Evolutionary conservation across 2,329 filamentous ascomycete species (phyloP).

Genomic region (Trichoderma sp.): DNA sequence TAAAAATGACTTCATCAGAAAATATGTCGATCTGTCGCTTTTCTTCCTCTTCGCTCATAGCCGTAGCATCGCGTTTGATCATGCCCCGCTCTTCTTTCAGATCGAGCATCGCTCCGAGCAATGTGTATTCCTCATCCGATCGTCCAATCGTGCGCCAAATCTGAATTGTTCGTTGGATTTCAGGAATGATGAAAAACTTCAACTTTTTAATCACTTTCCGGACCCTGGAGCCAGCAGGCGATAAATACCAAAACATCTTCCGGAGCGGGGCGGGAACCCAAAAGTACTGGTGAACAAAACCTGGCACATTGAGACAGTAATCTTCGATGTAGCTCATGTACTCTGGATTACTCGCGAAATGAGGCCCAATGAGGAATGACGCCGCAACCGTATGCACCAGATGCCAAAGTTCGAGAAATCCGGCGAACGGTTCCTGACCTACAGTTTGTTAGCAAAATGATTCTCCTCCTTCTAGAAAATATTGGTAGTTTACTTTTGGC

Average conservation of each 20-base stretch:
- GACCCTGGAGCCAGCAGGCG: not conserved
- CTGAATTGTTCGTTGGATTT: not conserved
- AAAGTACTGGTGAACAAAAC: constrained; percentile 16
- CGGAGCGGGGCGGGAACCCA: constrained; percentile 4
- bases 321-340: constrained; percentile 15
- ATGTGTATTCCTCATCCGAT: not conserved
- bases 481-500: not conserved
- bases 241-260: constrained; percentile 11
- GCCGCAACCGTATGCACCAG: constrained; percentile 1
- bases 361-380: constrained; percentile 4
- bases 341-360: not conserved
- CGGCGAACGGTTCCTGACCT: constrained; percentile 1
- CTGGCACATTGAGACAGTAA: constrained; percentile 18
- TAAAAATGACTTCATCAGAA: constrained; percentile 13
- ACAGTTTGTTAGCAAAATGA: not conserved
- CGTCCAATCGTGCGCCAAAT: not conserved
- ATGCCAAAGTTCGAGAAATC: constrained; percentile 10
- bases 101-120: constrained; percentile 17
- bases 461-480: not conserved
- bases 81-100: constrained; percentile 15
- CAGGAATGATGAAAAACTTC: constrained; percentile 13
- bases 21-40: constrained; percentile 10
- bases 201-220: constrained; percentile 2
- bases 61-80: not conserved
- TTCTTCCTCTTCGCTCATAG: constrained; percentile 2